These are phyloP conservation scores for Ballota nigra DNA, from an alignment of 257 asterid species.

Conservation along the genomic window DNA sequence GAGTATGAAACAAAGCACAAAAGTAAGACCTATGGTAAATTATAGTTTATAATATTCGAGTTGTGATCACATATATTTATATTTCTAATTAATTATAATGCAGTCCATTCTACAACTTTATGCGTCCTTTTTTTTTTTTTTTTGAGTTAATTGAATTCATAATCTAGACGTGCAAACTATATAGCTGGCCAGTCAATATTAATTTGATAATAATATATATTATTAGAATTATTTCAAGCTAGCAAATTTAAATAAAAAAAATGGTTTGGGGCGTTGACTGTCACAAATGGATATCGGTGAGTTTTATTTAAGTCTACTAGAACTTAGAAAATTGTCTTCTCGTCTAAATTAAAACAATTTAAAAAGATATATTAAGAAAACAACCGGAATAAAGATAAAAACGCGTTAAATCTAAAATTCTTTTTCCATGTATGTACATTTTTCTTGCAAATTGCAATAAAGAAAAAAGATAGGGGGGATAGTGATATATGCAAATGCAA, in stretches of 20 bases:
- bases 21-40: too few species aligned
- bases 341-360: background rate
- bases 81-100: too few species aligned
- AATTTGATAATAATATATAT: background rate
- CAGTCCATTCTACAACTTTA: background rate
- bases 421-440: background rate
- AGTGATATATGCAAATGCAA: conserved; percentile 3
- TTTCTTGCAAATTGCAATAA: conserved; percentile 22
- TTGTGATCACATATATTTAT: too few species aligned
- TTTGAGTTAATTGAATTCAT: background rate
- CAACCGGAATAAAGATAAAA: background rate
- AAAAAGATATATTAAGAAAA: background rate
- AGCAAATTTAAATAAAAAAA: too few species aligned
- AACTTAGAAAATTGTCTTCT: background rate
- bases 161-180: background rate
- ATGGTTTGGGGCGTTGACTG: background rate
- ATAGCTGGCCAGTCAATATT: background rate
- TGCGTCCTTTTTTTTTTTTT: background rate
- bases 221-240: too few species aligned
- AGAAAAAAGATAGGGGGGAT: conserved; percentile 1
- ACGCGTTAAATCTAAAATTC: background rate
- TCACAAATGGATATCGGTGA: background rate
- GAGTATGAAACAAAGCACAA: too few species aligned
- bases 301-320: background rate
- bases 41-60: too few species aligned